These are phyloP conservation scores for Globisporangium middletonii DNA, from an alignment of 352 stramenopile species.

Conservation along the genomic window DNA sequence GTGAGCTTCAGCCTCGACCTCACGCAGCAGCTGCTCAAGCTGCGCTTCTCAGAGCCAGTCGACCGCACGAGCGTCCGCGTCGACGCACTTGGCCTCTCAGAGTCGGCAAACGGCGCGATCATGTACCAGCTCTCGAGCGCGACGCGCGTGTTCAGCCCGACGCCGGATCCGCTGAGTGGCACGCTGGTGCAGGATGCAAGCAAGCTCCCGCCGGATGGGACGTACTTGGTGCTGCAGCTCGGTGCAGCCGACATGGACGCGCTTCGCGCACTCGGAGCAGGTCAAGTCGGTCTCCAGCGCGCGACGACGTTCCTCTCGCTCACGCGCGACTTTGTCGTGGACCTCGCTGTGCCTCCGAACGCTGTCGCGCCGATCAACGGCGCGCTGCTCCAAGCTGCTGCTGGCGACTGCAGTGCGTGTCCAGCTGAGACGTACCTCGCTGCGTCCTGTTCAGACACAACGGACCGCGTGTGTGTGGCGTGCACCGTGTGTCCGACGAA, in stretches of 20 bases:
- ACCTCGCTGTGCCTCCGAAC: constrained; percentile 43
- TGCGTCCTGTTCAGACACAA: constrained; percentile 56
- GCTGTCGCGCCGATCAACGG: constrained; percentile 17
- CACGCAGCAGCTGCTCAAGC: constrained; percentile 38
- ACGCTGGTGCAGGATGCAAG: constrained; percentile 35
- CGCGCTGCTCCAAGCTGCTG: constrained; percentile 28
- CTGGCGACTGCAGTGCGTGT: constrained; percentile 52
- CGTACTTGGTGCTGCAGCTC: constrained; percentile 56
- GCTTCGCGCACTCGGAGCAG: constrained; percentile 32
- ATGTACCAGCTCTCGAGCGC: constrained; percentile 34
- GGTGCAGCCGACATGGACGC: constrained; percentile 27
- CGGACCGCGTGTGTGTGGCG: constrained; percentile 38
- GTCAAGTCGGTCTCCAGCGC: constrained; percentile 36
- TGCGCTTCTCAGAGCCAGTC: constrained; percentile 68
- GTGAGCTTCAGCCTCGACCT: constrained; percentile 60
- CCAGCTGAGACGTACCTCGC: constrained; percentile 31
- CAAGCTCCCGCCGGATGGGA: constrained; percentile 47
- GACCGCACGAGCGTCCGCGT: constrained; percentile 28
- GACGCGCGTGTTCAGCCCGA: constrained; percentile 37
- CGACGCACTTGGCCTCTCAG: constrained; percentile 33
- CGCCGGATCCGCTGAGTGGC: constrained; percentile 40
- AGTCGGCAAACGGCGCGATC: constrained; percentile 25
- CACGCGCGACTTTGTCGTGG: constrained; percentile 24
- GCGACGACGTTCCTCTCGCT: constrained; percentile 51
- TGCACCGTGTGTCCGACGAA: constrained; percentile 60